Evolutionary conservation across 169 alveolate genomes (phyloP).

Genomic region (Neospora caninum): DNA sequence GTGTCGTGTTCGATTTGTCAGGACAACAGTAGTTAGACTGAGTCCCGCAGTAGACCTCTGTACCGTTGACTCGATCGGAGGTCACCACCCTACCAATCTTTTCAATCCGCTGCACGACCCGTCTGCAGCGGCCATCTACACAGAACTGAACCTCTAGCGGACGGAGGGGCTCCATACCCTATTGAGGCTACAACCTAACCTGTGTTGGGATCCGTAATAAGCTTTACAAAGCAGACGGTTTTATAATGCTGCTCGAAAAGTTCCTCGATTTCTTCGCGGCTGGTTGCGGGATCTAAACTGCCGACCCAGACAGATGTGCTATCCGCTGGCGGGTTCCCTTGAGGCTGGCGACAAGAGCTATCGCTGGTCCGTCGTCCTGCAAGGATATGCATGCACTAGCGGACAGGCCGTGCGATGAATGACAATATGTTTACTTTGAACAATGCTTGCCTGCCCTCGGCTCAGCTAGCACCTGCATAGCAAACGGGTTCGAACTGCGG

Average conservation of each 20-base stretch:
- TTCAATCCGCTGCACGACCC: too few relatives aligned
- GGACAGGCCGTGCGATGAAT: not conserved
- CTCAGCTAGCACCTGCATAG: too few relatives aligned
- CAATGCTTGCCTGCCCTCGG: too few relatives aligned
- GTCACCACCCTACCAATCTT: too few relatives aligned
- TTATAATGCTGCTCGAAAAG: conserved; percentile 45
- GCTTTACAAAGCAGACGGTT: conserved; percentile 54
- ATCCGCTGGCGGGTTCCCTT: conserved; percentile 31
- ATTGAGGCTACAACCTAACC: not conserved
- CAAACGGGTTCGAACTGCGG: too few relatives aligned
- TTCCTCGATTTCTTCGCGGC: conserved; percentile 62
- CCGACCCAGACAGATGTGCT: conserved; percentile 64
- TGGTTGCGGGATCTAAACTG: conserved; percentile 57
- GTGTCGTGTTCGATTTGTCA: too few relatives aligned
- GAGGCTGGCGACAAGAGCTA: conserved; percentile 11
- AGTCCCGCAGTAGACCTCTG: too few relatives aligned
- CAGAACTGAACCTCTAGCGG: too few relatives aligned
- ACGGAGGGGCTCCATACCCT: too few relatives aligned
- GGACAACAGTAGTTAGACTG: too few relatives aligned
- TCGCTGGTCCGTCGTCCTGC: not conserved
- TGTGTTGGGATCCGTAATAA: conserved; percentile 52
- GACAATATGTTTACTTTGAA: not conserved
- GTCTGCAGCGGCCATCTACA: too few relatives aligned
- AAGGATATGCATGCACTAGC: not conserved
- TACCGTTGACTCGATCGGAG: too few relatives aligned